These are phyloP conservation scores for Arthrobotrys musiformis DNA, from an alignment of 2,329 filamentous ascomycete species.

Conservation along the genomic window DNA sequence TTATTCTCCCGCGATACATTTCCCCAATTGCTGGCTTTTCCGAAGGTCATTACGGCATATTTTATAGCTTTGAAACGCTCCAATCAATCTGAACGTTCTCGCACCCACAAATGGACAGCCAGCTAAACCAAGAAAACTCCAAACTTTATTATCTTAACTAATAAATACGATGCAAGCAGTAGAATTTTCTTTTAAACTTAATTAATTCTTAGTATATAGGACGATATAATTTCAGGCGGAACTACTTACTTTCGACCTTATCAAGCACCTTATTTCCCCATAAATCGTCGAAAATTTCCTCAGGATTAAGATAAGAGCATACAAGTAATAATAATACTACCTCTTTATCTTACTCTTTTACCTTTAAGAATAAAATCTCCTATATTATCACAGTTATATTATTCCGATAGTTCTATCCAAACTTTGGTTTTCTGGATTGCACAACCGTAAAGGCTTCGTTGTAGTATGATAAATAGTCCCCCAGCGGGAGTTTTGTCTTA, in stretches of 20 bases:
- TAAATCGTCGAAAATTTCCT: slow-evolving; percentile 53
- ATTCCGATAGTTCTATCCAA: slow-evolving; percentile 24
- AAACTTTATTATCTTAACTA: background rate
- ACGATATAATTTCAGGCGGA: background rate
- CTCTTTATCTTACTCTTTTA: slow-evolving; percentile 14
- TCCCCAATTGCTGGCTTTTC: background rate
- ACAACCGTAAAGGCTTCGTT: slow-evolving; percentile 4
- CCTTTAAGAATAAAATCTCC: slow-evolving; percentile 8
- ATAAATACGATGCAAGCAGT: slow-evolving; percentile 32
- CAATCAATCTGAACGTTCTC: slow-evolving; percentile 17
- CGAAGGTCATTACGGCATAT: background rate
- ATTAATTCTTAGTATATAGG: background rate
- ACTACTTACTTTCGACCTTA: slow-evolving; percentile 1
- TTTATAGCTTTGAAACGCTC: background rate
- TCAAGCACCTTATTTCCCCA: slow-evolving; percentile 8
- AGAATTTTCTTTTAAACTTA: slow-evolving; percentile 17
- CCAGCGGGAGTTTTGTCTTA: background rate
- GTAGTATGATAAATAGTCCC: background rate
- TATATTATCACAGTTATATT: slow-evolving; percentile 47
- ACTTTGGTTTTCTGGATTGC: slow-evolving; percentile 26
- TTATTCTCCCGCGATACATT: background rate
- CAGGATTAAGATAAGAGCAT: slow-evolving; percentile 26
- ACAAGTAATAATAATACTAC: slow-evolving; percentile 52
- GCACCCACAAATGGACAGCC: slow-evolving; percentile 54
- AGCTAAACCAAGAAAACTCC: slow-evolving; percentile 47